Evolutionary conservation across 2,329 filamentous ascomycete species (phyloP).

Genomic region (Colletotrichum sp.): DNA sequence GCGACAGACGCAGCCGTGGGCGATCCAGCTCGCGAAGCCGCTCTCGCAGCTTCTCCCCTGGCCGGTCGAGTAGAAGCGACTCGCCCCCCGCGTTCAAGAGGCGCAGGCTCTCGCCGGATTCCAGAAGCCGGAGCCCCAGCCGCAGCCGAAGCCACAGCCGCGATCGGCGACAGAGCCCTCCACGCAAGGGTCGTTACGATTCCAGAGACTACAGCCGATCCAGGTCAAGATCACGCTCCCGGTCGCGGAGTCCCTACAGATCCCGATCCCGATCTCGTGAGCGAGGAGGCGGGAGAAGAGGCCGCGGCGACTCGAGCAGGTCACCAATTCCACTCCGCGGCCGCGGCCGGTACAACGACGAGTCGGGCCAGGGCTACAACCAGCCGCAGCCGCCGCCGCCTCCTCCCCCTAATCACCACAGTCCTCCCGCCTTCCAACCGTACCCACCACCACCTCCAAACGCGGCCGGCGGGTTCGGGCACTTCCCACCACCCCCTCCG

Average conservation of each 20-base stretch:
- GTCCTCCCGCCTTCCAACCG: conserved; percentile 2
- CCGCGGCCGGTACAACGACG: conserved; percentile 2
- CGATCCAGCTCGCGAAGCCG: conserved; percentile 36
- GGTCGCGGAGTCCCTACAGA: conserved; percentile 4
- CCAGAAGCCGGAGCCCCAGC: conserved; percentile 31
- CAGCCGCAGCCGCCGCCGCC: conserved; percentile 28
- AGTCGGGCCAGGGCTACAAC: neutral
- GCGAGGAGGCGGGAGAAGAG: conserved; percentile 18
- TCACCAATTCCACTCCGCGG: conserved; percentile 9
- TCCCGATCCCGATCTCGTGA: conserved; percentile 23
- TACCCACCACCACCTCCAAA: conserved; percentile 24
- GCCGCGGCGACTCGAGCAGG: neutral
- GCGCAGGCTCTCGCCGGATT: conserved; percentile 38
- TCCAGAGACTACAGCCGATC: conserved; percentile 29
- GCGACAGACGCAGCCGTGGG: conserved; percentile 28
- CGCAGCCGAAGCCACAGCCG: conserved; percentile 37
- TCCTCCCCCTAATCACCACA: conserved; percentile 26
- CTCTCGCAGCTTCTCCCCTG: conserved; percentile 29
- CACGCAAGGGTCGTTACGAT: conserved; percentile 20
- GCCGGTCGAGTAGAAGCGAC: conserved; percentile 34
- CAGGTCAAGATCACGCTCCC: conserved; percentile 22
- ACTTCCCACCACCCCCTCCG: conserved; percentile 37
- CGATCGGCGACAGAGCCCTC: conserved; percentile 22
- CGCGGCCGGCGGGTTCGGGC: conserved; percentile 27
- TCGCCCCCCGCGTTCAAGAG: conserved; percentile 44